A percentile compares a stretch with the other conserved stretches of the same genome.
Evolutionary conservation across 177 flowering plant genomes (phyloP).

Genomic region (Vitis hybrid): DNA sequence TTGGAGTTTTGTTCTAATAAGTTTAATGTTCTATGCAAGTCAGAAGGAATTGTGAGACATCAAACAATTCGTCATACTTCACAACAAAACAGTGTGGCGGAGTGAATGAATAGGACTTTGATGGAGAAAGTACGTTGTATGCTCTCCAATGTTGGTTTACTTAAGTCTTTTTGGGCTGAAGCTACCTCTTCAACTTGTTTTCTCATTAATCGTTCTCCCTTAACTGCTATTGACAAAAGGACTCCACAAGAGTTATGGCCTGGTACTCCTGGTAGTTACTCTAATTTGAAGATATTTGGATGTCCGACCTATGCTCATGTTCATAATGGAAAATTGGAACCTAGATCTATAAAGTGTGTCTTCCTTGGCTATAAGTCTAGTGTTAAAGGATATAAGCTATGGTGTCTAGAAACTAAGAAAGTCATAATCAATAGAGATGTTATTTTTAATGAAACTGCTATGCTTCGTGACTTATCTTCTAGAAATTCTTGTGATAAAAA

Average conservation of each 20-base stretch:
- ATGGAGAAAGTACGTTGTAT: background rate
- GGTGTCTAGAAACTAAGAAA: background rate
- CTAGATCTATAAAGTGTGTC: background rate
- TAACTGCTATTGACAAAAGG: background rate
- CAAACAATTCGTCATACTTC: no score
- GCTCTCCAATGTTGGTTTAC: no score
- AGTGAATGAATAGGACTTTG: background rate
- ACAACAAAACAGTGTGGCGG: accelerated
- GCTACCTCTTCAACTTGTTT: no score
- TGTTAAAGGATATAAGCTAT: background rate
- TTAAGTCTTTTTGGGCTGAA: no score
- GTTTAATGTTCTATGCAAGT: no score
- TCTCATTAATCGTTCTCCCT: no score
- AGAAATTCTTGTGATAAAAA: background rate
- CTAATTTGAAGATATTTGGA: no score
- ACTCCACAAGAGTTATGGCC: background rate
- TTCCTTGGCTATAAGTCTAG: background rate
- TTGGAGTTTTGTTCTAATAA: no score
- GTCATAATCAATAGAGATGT: background rate
- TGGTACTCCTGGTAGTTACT: background rate
- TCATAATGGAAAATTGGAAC: background rate
- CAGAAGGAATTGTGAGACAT: no score
- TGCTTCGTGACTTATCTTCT: background rate
- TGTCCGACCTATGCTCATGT: no score
- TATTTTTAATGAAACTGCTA: no score